Base-by-base conservation (phyloP, 805 yeast genomes). In the Lachancea waltii region DNA sequence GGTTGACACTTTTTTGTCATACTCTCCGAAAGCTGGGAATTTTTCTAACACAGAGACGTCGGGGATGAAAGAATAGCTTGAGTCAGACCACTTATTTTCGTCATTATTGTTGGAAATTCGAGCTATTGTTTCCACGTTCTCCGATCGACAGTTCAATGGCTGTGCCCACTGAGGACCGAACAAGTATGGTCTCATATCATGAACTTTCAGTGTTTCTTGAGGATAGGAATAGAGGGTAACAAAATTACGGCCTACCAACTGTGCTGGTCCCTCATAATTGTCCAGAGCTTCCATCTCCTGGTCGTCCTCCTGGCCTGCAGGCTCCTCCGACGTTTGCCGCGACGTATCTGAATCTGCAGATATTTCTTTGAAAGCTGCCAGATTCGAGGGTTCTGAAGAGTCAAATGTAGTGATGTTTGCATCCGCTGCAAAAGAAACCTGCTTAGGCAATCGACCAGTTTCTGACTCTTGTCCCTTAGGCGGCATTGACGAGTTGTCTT, bases 251-350 rank as follows among this genome's bases (percentile, higher is more conserved):
- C 77, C 68, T 2, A 81, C 77, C 37, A 68, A 68, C 50, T 79
- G 86, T 2, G 65, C 58, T 1, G 95, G 95, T 0, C 95, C 95
- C 55, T 79, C 80, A 48, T 68, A 77, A 0, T 65, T 43, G 1
- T 45, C 40, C 17, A 25, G 23, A 6, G 31, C 31, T 4, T 30
- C 34, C 7, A 28, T 20, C 3, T 37, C 33, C 13, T 9, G 28
- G 11, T 16, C 28, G 4, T 24, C 40, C 16, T 54, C 59, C 22
- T 30, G 36, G 16, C 39, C 31, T 3, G 35, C 30, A 21, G 42
- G 41, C 38, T 40, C 46, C n/a, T 36, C 33, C 21, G 44, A 41
- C 32, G 37, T 43, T 10, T 31, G 29, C 17, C 33, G 26, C 7
- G 37, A 27, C 3, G 18, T n/a, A 6, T 37, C 41, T 10, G 37